A percentile compares a stretch with the other conserved stretches of the same genome.
These are phyloP conservation scores for Fusarium luffae DNA, from an alignment of 2,329 filamentous ascomycete genomes.

Conservation along the genomic window DNA sequence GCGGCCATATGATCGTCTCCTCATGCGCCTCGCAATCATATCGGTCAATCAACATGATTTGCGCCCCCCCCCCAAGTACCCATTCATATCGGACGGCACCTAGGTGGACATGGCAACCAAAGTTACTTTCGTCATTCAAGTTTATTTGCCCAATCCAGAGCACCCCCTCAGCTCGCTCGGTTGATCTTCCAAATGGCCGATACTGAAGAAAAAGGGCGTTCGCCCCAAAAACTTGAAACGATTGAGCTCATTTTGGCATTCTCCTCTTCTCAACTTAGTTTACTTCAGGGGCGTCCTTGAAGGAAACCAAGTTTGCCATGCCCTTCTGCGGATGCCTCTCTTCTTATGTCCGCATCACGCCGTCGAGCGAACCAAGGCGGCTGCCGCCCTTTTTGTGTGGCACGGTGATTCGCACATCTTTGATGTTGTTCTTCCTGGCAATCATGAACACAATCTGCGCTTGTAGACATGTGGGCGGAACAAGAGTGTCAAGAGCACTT, in stretches of 20 bases:
- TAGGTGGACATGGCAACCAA: neutral
- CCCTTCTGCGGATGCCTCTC: neutral
- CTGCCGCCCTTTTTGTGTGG: neutral
- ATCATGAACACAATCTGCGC: slow-evolving; percentile 20
- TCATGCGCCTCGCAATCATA: neutral
- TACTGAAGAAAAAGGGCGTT: neutral
- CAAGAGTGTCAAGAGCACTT: neutral
- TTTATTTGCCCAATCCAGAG: neutral
- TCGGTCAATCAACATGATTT: neutral
- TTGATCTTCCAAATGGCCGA: too few relatives aligned
- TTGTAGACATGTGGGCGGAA: slow-evolving; percentile 10
- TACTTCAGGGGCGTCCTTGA: neutral
- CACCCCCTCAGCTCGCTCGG: neutral
- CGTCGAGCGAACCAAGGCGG: neutral
- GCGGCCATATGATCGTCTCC: neutral
- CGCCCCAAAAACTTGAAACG: neutral
- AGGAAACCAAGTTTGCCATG: neutral
- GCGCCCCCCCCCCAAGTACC: neutral
- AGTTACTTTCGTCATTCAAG: neutral
- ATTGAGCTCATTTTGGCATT: neutral
- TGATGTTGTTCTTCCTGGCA: slow-evolving; percentile 21
- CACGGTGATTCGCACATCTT: neutral
- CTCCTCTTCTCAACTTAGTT: neutral
- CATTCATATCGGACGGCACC: neutral
- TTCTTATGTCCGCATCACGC: neutral